A percentile compares a stretch with the other conserved stretches of the same genome.
These are phyloP conservation scores for Candida insectalens DNA, from an alignment of 805 yeast genomes.

Conservation along the genomic window DNA sequence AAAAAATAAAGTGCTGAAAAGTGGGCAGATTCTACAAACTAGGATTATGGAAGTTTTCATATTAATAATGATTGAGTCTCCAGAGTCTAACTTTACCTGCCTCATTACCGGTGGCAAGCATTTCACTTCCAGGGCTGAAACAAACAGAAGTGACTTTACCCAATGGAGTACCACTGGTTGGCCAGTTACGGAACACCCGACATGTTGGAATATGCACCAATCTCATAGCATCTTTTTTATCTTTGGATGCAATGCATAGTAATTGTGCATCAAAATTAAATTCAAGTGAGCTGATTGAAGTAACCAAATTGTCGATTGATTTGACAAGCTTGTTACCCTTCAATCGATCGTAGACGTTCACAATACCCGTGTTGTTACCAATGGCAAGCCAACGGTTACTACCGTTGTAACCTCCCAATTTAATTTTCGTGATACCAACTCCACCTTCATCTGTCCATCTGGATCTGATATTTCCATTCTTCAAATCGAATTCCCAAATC, in stretches of 20 bases:
- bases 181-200: slow-evolving; percentile 90
- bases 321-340: slow-evolving; percentile 42
- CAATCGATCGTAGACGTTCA: slow-evolving; percentile 67
- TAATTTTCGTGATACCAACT: slow-evolving; percentile 69
- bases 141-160: slow-evolving; percentile 82
- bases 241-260: slow-evolving; percentile 75
- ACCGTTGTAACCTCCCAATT: slow-evolving; percentile 48
- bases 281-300: slow-evolving; percentile 61
- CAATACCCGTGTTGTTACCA: slow-evolving; percentile 85
- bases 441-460: slow-evolving; percentile 87
- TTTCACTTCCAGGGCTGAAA: slow-evolving; percentile 73
- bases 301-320: slow-evolving; percentile 68
- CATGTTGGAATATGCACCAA: slow-evolving; percentile 83
- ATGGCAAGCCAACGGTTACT: slow-evolving; percentile 76
- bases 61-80: slow-evolving; percentile 75
- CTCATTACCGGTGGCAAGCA: slow-evolving; percentile 85
- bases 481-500: slow-evolving; percentile 74
- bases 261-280: slow-evolving; percentile 88
- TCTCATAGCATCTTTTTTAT: slow-evolving; percentile 75
- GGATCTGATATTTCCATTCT: slow-evolving; percentile 37
- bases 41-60: no score
- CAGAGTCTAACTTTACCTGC: slow-evolving; percentile 85
- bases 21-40: no score
- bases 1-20: no score
- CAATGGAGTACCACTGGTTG: slow-evolving; percentile 90